Conservation (phyloP, 345 rosid genomes). For the Pugionium cornutum region DNA sequence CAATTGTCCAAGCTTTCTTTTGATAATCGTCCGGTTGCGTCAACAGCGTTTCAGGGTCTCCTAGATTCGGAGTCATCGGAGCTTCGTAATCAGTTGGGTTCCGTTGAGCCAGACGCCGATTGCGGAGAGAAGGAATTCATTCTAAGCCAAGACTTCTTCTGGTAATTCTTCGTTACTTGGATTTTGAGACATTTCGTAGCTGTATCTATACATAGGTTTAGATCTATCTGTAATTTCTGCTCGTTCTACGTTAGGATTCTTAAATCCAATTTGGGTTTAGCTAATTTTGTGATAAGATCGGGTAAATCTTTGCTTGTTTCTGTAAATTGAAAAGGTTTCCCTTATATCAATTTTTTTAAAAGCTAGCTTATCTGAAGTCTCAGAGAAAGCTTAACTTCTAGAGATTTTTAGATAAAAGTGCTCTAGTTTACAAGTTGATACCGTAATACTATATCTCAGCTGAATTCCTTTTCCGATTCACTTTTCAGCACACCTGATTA, state of each 20-base stretch:
- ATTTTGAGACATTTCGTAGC: neutral
- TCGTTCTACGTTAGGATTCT: neutral
- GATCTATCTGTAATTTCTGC: constrained; percentile 12
- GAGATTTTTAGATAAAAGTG: no score
- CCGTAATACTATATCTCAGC: neutral
- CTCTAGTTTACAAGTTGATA: no score
- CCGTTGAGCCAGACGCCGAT: constrained; percentile 41
- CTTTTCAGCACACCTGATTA: constrained; percentile 92
- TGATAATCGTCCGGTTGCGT: constrained; percentile 38
- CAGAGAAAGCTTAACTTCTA: neutral
- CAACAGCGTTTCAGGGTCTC: constrained; percentile 49
- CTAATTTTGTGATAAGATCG: neutral
- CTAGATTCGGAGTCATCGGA: constrained; percentile 49
- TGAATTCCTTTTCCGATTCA: neutral
- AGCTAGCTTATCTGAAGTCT: neutral
- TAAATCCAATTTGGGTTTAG: neutral
- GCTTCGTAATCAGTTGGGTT: constrained; percentile 34
- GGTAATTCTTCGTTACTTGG: constrained; percentile 47
- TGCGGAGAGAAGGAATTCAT: constrained; percentile 67
- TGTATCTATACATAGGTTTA: neutral
- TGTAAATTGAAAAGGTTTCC: neutral
- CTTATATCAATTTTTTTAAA: neutral
- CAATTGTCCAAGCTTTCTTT: constrained; percentile 31
- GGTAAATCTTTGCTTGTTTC: neutral
- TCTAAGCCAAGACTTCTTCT: constrained; percentile 96